phyloP scores from a whole-genome alignment of 176 grass and related monocot genomes.

The Thinopyrum elongatum region DNA sequence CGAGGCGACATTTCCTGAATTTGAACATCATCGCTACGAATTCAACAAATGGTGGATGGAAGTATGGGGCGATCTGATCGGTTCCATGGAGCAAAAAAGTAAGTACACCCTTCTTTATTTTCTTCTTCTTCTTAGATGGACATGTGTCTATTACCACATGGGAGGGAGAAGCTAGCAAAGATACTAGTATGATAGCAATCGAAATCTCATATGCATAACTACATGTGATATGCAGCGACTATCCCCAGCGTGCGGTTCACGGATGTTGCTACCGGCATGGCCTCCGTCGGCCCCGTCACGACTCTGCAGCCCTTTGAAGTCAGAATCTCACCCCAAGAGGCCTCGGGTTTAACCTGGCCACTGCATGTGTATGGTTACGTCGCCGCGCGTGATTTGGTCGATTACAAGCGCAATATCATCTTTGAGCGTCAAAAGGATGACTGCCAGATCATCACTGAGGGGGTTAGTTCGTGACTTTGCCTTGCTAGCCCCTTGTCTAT shows the following conservation, averaged over 20 bases:
- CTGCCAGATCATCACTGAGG: neutral
- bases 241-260: neutral
- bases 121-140: neutral
- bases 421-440: neutral
- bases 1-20: neutral
- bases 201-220: neutral
- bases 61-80: neutral
- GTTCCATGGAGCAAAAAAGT: neutral
- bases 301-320: neutral
- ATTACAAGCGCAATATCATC: slow-evolving; percentile 3
- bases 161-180: neutral
- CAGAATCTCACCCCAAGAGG: neutral
- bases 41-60: neutral
- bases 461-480: neutral
- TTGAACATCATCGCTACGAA: neutral
- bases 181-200: neutral
- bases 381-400: neutral
- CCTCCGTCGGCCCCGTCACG: neutral
- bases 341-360: neutral
- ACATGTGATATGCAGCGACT: neutral
- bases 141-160: too few species aligned
- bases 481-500: neutral
- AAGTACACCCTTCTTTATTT: neutral
- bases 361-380: neutral
- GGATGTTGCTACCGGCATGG: neutral